Evolutionary conservation across 768 basidiomycete genomes (phyloP).

Genomic region (Agrocybe chaxingu): DNA sequence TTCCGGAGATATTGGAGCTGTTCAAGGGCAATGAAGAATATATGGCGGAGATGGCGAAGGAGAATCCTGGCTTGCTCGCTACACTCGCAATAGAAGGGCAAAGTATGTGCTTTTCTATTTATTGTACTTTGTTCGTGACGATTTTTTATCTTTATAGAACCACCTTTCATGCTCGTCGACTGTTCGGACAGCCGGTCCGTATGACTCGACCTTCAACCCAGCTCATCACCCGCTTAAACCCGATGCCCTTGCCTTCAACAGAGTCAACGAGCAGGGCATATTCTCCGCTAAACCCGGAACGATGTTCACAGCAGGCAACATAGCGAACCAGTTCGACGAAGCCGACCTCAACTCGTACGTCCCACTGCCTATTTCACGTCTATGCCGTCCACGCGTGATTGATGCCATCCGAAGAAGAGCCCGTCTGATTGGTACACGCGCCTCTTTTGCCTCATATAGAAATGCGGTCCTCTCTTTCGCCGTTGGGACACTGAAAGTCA

Average conservation of each 20-base stretch:
- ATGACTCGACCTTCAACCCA: neutral
- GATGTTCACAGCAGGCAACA: slow-evolving; percentile 23
- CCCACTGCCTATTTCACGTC: neutral
- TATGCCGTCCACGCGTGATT: neutral
- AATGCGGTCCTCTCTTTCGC: slow-evolving; percentile 21
- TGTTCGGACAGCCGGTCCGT: slow-evolving; percentile 21
- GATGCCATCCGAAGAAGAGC: too few relatives aligned
- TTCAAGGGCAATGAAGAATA: slow-evolving; percentile 10
- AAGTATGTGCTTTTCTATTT: neutral
- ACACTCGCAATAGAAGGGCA: slow-evolving; percentile 9
- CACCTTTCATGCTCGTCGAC: slow-evolving; percentile 24
- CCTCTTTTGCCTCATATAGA: slow-evolving; percentile 7
- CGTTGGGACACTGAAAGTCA: slow-evolving; percentile 16
- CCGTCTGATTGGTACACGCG: neutral
- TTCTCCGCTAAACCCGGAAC: slow-evolving; percentile 21
- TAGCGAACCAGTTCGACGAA: slow-evolving; percentile 24
- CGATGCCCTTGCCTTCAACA: neutral
- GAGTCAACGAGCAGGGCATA: slow-evolving; percentile 22
- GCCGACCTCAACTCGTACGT: slow-evolving; percentile 21
- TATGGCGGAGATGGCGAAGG: slow-evolving; percentile 6
- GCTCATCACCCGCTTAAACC: neutral
- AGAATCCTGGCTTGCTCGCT: slow-evolving; percentile 7
- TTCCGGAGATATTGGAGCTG: slow-evolving; percentile 3
- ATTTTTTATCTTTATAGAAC: slow-evolving; percentile 8
- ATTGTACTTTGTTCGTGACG: neutral